These are phyloP conservation scores for Lycium ferocissimum DNA, from an alignment of 257 asterid genomes.

Conservation along the genomic window DNA sequence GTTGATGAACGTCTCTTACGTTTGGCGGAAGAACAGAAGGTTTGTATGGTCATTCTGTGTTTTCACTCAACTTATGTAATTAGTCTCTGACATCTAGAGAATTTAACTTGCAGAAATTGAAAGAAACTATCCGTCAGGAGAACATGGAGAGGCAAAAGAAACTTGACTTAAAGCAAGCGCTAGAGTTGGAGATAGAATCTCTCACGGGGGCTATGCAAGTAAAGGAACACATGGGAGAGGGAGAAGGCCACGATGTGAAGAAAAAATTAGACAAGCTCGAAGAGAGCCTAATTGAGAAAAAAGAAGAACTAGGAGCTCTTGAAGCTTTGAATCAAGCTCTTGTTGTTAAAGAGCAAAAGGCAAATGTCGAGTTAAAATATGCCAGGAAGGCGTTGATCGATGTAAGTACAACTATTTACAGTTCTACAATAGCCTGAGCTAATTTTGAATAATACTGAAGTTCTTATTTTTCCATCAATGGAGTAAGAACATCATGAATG, in stretches of 20 bases:
- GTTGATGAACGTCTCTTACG: conserved; percentile 59
- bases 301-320: conserved; percentile 57
- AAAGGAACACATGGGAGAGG: conserved; percentile 57
- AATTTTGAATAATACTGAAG: background rate
- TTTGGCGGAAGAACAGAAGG: conserved; percentile 81
- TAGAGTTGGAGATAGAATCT: conserved; percentile 64
- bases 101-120: conserved; percentile 55
- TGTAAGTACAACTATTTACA: conserved; percentile 49
- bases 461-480: background rate
- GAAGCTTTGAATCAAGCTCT: conserved; percentile 56
- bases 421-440: conserved; percentile 13
- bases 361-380: conserved; percentile 71
- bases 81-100: conserved; percentile 31
- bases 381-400: conserved; percentile 65
- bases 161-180: conserved; percentile 73
- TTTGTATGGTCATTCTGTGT: conserved; percentile 30
- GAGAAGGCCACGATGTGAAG: conserved; percentile 52
- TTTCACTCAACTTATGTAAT: background rate
- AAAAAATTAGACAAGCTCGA: conserved; percentile 52
- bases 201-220: conserved; percentile 63
- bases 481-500: background rate
- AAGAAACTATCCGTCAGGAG: conserved; percentile 57
- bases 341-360: conserved; percentile 56
- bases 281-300: conserved; percentile 62
- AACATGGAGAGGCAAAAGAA: conserved; percentile 62